phyloP scores from a whole-genome alignment of 257 asterid genomes.

The Dorcoceras hygrometricum region DNA sequence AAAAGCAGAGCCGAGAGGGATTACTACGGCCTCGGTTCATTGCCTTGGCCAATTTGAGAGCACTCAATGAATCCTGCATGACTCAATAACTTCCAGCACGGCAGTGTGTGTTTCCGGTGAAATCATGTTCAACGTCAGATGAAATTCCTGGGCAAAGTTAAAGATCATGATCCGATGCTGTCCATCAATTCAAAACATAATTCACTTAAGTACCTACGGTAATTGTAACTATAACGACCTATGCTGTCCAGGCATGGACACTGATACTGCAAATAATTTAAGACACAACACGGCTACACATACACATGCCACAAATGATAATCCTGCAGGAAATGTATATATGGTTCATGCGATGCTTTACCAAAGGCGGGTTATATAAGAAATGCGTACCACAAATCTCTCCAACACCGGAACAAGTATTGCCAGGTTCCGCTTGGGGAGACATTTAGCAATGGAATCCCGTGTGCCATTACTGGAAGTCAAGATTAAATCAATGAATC shows the following conservation, averaged over 20 bases:
- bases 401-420: slow-evolving; percentile 89
- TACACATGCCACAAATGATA: background rate
- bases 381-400: slow-evolving; percentile 85
- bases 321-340: background rate
- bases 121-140: slow-evolving; percentile 67
- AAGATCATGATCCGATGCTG: background rate
- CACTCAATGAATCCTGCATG: slow-evolving; percentile 63
- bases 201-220: background rate
- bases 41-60: slow-evolving; percentile 5
- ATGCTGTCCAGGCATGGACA: background rate
- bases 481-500: slow-evolving; percentile 9
- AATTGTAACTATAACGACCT: background rate
- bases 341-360: background rate
- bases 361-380: slow-evolving; percentile 4
- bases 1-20: background rate
- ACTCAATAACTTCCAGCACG: slow-evolving; percentile 76
- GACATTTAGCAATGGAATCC: slow-evolving; percentile 55
- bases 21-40: slow-evolving; percentile 14
- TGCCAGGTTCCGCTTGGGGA: slow-evolving; percentile 61
- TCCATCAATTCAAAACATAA: background rate
- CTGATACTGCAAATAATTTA: background rate
- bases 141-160: slow-evolving; percentile 55
- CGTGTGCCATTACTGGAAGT: slow-evolving; percentile 61
- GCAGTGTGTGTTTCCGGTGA: slow-evolving; percentile 65
- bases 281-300: background rate